Evolutionary conservation across 257 asterid genomes (phyloP), one percentile per base, ranked within the genome.

Genomic region (Primulina huaijiensis): DNA sequence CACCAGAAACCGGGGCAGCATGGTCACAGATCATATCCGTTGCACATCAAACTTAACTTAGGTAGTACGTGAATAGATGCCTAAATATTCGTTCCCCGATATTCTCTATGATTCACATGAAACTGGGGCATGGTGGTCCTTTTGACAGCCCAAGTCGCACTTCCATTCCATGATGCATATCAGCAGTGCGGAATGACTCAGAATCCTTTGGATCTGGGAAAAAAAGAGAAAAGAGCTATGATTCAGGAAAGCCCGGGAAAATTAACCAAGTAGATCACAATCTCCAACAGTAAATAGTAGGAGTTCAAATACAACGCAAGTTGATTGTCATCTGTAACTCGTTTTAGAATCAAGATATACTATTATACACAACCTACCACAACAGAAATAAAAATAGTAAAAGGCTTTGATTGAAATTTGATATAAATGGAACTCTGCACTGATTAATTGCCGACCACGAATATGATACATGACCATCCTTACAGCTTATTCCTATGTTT

Each of bases 111-210:
- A 64, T 75, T 91, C 87, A 90, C 69, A 82, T 80, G 89, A 93
- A 93, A 79, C 87, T 88, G 66, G 96, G 95, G 79, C 83, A 80
- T 10, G 90, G 80, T 31, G 99, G 97, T 74, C 97, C 99, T 68
- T 78, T 87, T 6, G 97, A 87, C 74, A 90, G 77, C 69, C 96
- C 92, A 23, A 89, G 92, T 40, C 90, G 94, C 70, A 90, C 96
- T 86, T 93, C 99, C 97, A 93, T 86, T 64, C 87, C 97, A 40
- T 93, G 95, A 80, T 93, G 97, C 87, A 90, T 75, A 80, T 90
- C 94, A 62, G 80, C 82, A 7, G 97, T 94, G 6, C 88, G 83
- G 62, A 72, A 72, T 19, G 81, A 80, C 72, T 93, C 99, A 0
- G 97, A 90, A 19, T 90, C 99, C 81, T 84, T 86, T 10, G 97